These are phyloP conservation scores for Excoecaria agallocha DNA, from an alignment of 345 rosid species.

Conservation along the genomic window DNA sequence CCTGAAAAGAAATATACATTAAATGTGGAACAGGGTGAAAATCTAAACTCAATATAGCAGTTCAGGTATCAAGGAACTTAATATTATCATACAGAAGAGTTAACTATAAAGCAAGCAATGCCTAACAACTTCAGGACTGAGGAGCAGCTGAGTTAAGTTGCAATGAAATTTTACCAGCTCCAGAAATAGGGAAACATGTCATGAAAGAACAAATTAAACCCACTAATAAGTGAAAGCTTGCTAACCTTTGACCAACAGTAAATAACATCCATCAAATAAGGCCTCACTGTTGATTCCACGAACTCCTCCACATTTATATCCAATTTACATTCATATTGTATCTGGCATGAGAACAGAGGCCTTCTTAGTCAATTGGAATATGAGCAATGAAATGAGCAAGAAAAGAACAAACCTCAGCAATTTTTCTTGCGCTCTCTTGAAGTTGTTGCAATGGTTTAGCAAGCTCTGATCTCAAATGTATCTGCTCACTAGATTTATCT, in stretches of 20 bases:
- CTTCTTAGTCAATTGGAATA: slow-evolving; percentile 7
- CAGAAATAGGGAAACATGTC: neutral
- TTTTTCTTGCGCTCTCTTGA: slow-evolving; percentile 90
- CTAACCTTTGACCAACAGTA: slow-evolving; percentile 96
- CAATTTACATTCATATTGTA: slow-evolving; percentile 96
- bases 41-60: neutral
- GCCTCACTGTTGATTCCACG: slow-evolving; percentile 94
- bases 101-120: neutral
- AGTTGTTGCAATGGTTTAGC: slow-evolving; percentile 93
- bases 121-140: neutral
- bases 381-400: neutral
- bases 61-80: neutral
- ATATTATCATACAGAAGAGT: neutral
- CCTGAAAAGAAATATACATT: slow-evolving; percentile 41
- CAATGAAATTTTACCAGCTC: neutral
- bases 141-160: neutral
- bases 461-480: slow-evolving; percentile 80
- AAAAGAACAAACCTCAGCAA: slow-evolving; percentile 69
- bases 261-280: slow-evolving; percentile 91
- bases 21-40: neutral
- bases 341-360: slow-evolving; percentile 44
- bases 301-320: slow-evolving; percentile 85
- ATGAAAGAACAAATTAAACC: neutral
- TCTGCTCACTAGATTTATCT: slow-evolving; percentile 87
- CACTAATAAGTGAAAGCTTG: neutral